Percentiles rank a stretch among this genome's conserved stretches.
phyloP scores from a whole-genome alignment of 164 flowering plant genomes.

The Paratinospora sagittata region DNA sequence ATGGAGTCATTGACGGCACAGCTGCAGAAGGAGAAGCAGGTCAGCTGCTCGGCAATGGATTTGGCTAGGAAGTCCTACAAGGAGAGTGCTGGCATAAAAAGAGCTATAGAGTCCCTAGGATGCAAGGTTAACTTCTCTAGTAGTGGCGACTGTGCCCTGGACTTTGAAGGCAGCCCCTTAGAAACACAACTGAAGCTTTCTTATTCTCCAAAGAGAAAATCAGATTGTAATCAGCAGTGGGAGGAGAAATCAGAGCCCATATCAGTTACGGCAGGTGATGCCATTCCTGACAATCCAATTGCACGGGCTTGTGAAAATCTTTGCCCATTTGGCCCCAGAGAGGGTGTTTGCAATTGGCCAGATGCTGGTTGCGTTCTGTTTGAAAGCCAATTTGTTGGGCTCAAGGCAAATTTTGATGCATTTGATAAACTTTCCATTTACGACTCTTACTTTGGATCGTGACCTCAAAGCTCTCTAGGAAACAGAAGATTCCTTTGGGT shows the following conservation, averaged over 20 bases:
- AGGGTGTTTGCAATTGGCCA: slow-evolving; percentile 92
- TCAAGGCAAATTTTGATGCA: slow-evolving; percentile 92
- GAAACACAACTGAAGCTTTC: slow-evolving; percentile 27
- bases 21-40: slow-evolving; percentile 55
- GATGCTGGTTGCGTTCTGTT: slow-evolving; percentile 88
- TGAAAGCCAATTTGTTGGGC: slow-evolving; percentile 84
- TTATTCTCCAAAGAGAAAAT: slow-evolving; percentile 27
- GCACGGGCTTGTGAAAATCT: slow-evolving; percentile 57
- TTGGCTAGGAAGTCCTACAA: slow-evolving; percentile 58
- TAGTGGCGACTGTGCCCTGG: slow-evolving; percentile 59
- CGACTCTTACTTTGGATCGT: slow-evolving; percentile 62
- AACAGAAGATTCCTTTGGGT: neutral
- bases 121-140: slow-evolving; percentile 74
- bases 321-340: slow-evolving; percentile 72
- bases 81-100: slow-evolving; percentile 72
- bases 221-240: slow-evolving; percentile 23
- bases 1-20: slow-evolving; percentile 59
- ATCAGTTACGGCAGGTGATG: slow-evolving; percentile 38
- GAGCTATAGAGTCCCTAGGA: slow-evolving; percentile 83
- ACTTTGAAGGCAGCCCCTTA: slow-evolving; percentile 39
- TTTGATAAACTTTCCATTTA: slow-evolving; percentile 78
- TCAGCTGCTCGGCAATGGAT: slow-evolving; percentile 54
- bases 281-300: slow-evolving; percentile 30
- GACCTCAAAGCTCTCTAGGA: slow-evolving; percentile 14
- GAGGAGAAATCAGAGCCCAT: slow-evolving; percentile 61